Evolutionary conservation across 1,139 yeast genomes (phyloP).

Genomic region (Suhomyces guaymorum): DNA sequence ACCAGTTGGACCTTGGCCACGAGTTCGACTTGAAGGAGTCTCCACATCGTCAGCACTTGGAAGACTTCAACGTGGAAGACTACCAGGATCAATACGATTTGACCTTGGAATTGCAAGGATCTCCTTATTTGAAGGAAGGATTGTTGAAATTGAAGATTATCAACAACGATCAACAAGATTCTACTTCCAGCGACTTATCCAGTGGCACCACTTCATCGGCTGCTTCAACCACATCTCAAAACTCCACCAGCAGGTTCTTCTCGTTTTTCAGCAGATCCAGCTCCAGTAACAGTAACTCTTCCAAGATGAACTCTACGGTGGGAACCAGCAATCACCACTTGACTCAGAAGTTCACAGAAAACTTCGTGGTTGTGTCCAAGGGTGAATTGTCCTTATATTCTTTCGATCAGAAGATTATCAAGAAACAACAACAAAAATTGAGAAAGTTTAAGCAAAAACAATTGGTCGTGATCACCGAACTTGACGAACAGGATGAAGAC

Average conservation of each 20-base stretch:
- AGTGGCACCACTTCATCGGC: conserved; percentile 22
- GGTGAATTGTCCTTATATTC: conserved; percentile 58
- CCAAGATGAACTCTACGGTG: conserved; percentile 10
- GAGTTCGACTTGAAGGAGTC: conserved; percentile 13
- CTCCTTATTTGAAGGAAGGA: conserved; percentile 83
- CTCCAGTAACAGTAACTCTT: conserved; percentile 7
- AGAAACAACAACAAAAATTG: conserved; percentile 40
- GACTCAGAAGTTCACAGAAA: conserved; percentile 42
- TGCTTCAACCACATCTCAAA: conserved; percentile 24
- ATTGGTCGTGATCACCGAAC: conserved; percentile 17
- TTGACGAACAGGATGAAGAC: conserved; percentile 18
- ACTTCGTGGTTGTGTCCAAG: conserved; percentile 57
- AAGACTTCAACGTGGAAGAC: conserved; percentile 43
- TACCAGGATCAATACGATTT: conserved; percentile 58
- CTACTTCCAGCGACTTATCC: conserved; percentile 20
- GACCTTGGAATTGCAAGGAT: conserved; percentile 63
- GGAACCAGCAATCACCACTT: conserved; percentile 13
- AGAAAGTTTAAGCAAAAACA: conserved; percentile 31
- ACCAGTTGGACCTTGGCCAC: conserved; percentile 19
- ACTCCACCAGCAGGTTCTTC: conserved; percentile 23
- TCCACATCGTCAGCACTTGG: conserved; percentile 27
- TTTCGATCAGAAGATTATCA: conserved; percentile 49
- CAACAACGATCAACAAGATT: conserved; percentile 44
- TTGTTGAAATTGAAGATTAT: conserved; percentile 53
- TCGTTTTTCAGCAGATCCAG: conserved; percentile 26